phyloP scores from a whole-genome alignment of 495 filamentous ascomycete genomes.

The Penicillium flavigenum region DNA sequence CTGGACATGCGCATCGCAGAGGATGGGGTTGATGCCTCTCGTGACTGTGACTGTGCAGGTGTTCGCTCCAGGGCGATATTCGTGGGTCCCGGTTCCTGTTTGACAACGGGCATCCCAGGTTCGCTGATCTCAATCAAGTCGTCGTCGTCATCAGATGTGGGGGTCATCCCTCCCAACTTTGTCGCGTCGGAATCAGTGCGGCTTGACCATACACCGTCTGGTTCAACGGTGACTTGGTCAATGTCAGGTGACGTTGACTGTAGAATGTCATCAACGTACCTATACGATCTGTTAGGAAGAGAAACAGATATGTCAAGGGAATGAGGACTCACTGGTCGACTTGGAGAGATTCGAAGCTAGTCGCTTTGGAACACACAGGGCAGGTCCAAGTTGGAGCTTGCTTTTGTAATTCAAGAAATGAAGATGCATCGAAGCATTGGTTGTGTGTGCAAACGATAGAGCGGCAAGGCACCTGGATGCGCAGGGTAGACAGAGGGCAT shows the following conservation, averaged over 20 bases:
- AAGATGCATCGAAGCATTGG: constrained; percentile 93
- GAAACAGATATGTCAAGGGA: not conserved
- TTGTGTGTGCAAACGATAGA: constrained; percentile 81
- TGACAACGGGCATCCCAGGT: constrained; percentile 44
- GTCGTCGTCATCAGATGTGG: constrained; percentile 57
- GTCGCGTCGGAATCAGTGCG: constrained; percentile 38
- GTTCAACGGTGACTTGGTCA: constrained; percentile 88
- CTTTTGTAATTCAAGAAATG: constrained; percentile 89
- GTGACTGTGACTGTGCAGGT: constrained; percentile 54
- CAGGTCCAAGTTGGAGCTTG: constrained; percentile 95
- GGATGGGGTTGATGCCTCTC: constrained; percentile 52
- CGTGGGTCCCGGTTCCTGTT: constrained; percentile 43
- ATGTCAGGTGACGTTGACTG: constrained; percentile 61
- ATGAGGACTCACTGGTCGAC: constrained; percentile 72
- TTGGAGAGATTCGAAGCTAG: constrained; percentile 75
- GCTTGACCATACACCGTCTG: constrained; percentile 74
- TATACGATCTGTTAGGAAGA: constrained; percentile 30
- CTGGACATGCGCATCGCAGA: constrained; percentile 44
- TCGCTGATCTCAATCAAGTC: constrained; percentile 69
- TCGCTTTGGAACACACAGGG: constrained; percentile 83
- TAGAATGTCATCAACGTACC: constrained; percentile 88
- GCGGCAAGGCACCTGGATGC: constrained; percentile 77
- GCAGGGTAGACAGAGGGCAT: constrained; percentile 82
- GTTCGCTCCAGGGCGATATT: constrained; percentile 47
- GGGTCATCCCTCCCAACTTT: constrained; percentile 38